Evolutionary conservation across 139 green algal species (phyloP).

Genomic region (Tetradesmus lagerheimii): DNA sequence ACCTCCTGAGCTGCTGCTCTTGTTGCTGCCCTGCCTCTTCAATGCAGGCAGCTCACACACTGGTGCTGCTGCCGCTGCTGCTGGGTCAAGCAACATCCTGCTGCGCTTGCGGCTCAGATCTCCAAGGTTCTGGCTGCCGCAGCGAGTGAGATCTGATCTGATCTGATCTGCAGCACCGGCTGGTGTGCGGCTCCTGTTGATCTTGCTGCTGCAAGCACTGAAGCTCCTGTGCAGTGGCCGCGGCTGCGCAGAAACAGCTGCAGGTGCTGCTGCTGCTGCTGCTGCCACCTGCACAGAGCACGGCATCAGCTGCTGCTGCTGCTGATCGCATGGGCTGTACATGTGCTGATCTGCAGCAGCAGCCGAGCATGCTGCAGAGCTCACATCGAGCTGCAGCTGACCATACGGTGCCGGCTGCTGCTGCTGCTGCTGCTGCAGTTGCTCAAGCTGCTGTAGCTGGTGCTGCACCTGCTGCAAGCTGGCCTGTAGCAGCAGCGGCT

Average conservation of each 20-base stretch:
- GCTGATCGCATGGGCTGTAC: neutral
- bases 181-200: neutral
- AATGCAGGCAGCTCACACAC: neutral
- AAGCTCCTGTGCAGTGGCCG: neutral
- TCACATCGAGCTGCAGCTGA: neutral
- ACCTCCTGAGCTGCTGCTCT: neutral
- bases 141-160: neutral
- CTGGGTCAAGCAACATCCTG: neutral
- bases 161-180: neutral
- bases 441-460: neutral
- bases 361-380: neutral
- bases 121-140: neutral
- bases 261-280: conserved; percentile 6
- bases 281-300: neutral
- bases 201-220: neutral
- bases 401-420: neutral
- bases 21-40: neutral
- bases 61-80: neutral
- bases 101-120: neutral
- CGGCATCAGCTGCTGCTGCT: conserved; percentile 17
- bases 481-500: neutral
- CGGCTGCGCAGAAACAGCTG: neutral
- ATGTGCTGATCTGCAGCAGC: conserved; percentile 3
- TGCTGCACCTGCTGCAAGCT: neutral
- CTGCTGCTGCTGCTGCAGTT: neutral